Evolutionary conservation across 441 rosid genomes (phyloP), one percentile per base, ranked within the genome.

Genomic region (Cnidoscolus chayamansa): DNA sequence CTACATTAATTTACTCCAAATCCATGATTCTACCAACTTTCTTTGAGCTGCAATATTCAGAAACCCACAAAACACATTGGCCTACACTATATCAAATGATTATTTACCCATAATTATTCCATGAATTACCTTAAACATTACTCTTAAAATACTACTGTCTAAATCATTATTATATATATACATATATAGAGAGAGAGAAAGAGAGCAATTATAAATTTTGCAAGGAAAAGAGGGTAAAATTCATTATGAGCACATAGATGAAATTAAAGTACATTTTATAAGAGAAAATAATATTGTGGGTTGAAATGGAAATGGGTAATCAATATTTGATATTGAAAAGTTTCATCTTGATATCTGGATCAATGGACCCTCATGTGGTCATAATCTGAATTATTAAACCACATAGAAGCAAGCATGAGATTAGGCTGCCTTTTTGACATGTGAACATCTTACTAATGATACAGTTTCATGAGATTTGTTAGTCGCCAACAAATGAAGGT

Each of bases 381-480:
- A 48, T 51, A 60, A 73, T 71, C 77, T 67, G 68, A 55, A 76
- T 78, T 66, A 74, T 72, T 63, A 50, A 73, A 63, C 62, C 80
- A 64, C 59, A 77, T 78, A 51, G 66, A 80, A 68, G 65, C 43
- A 43, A 58, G 65, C 76, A 67, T 37, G 69, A 67, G 70, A 63
- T 69, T 56, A 57, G 76, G 66, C 31, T 10, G 61, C 75, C 50
- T 76, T 25, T 25, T 78, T 81, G 70, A 67, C 82, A 77, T 72
- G 74, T 74, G 74, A 48, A 62, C 32, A 9, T 20, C 63, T 55
- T 59, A 59, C 59, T 37, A 54, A 65, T 71, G 64, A 35, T 3
- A 40, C 51, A 72, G 69, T 19, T 69, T 66, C 55, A 68, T 78
- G 71, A 68, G 68, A 71, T 10, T 72, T 11, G 62, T 19, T 20